A percentile compares a stretch with the other conserved stretches of the same genome.
These are phyloP conservation scores for Huiozyma naganishii DNA, from an alignment of 805 yeast genomes.

Conservation along the genomic window DNA sequence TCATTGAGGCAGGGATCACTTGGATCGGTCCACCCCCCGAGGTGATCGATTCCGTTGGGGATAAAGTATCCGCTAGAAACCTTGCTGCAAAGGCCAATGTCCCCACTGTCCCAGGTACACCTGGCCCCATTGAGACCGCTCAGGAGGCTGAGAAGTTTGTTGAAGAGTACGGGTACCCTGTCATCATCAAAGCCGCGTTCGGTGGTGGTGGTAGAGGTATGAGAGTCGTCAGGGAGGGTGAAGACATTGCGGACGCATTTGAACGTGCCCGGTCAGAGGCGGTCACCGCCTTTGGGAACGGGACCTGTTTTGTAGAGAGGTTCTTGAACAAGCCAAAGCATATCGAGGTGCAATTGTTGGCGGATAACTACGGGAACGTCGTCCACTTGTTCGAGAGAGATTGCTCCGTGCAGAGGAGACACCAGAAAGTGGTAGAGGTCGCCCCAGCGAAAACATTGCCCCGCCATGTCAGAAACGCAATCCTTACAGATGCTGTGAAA, in stretches of 20 bases:
- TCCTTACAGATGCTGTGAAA: constrained; percentile 87
- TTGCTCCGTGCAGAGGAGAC: constrained; percentile 99
- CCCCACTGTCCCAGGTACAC: constrained; percentile 96
- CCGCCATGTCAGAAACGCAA: constrained; percentile 73
- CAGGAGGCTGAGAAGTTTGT: constrained; percentile 77
- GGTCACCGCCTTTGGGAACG: constrained; percentile 91
- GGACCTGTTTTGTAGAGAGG: constrained; percentile 95
- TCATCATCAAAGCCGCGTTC: constrained; percentile 95
- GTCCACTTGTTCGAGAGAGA: constrained; percentile 95
- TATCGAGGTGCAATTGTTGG: constrained; percentile 92
- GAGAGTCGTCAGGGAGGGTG: constrained; percentile 98
- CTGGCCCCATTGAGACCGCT: constrained; percentile 81
- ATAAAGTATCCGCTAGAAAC: constrained; percentile 87
- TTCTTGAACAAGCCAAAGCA: constrained; percentile 93
- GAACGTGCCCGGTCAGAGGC: constrained; percentile 92
- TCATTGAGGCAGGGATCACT: constrained; percentile 78
- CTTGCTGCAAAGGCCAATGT: constrained; percentile 74
- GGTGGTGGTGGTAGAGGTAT: constrained; percentile 99
- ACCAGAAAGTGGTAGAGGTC: constrained; percentile 95
- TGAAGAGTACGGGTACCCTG: constrained; percentile 81
- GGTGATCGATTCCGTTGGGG: constrained; percentile 92
- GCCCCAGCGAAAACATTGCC: constrained; percentile 96
- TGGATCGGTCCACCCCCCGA: constrained; percentile 91
- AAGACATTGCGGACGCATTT: constrained; percentile 84
- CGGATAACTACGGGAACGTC: constrained; percentile 88